phyloP scores from a whole-genome alignment of 345 rosid species.

The Nephelium lappaceum region DNA sequence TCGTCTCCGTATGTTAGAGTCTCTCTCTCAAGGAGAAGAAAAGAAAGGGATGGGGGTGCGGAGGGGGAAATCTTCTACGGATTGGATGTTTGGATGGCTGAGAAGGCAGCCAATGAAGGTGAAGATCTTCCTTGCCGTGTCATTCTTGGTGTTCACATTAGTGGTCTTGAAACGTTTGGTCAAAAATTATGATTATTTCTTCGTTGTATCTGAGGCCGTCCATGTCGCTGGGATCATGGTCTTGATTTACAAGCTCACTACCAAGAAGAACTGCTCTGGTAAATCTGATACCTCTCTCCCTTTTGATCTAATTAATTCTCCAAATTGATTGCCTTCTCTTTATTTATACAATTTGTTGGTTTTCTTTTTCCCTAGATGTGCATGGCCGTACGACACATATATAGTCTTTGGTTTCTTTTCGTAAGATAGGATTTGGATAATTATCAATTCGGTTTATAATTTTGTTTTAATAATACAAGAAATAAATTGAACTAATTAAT shows the following conservation, averaged over 20 bases:
- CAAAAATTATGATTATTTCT: conserved; percentile 47
- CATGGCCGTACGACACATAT: too few species aligned
- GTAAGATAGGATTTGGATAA: too few species aligned
- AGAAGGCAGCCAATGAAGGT: conserved; percentile 54
- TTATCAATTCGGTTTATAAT: too few species aligned
- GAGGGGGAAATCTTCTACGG: conserved; percentile 49
- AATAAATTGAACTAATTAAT: too few species aligned
- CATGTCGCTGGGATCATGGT: conserved; percentile 66
- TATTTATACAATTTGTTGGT: neutral
- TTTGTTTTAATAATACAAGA: too few species aligned
- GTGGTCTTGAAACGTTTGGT: conserved; percentile 42
- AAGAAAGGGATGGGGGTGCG: conserved; percentile 51
- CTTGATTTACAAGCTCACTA: conserved; percentile 66
- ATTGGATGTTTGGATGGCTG: conserved; percentile 42
- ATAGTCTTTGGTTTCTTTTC: too few species aligned
- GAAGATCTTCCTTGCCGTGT: conserved; percentile 42
- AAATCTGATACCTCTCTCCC: neutral
- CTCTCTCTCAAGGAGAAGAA: neutral
- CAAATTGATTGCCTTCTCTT: neutral
- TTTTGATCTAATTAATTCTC: neutral
- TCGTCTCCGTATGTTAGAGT: neutral
- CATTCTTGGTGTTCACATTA: conserved; percentile 30
- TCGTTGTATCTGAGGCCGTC: conserved; percentile 59
- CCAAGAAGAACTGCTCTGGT: conserved; percentile 72
- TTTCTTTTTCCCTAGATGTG: neutral